phyloP scores from a whole-genome alignment of 768 basidiomycete species.

The Tephrocybe sp. region DNA sequence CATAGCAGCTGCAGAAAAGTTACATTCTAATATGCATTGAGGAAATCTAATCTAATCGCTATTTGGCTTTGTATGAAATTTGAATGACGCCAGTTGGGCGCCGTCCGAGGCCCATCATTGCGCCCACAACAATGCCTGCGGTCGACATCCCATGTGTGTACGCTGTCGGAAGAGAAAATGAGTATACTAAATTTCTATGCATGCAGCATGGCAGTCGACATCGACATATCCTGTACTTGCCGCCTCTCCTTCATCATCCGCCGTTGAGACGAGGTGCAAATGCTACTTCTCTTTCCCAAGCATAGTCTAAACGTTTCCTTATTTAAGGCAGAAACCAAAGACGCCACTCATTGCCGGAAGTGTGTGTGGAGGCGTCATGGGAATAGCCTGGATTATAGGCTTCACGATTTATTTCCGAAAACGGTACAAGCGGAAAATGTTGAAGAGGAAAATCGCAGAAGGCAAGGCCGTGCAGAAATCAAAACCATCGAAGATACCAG shows the following conservation, averaged over 20 bases:
- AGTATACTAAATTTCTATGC: background rate
- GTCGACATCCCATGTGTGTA: slow-evolving; percentile 7
- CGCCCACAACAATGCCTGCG: slow-evolving; percentile 6
- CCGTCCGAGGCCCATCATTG: too few species aligned
- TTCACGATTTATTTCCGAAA: slow-evolving; percentile 59
- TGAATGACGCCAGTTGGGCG: background rate
- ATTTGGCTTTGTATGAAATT: slow-evolving; percentile 11
- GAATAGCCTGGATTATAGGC: slow-evolving; percentile 54
- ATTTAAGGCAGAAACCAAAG: slow-evolving; percentile 49
- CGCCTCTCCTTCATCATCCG: slow-evolving; percentile 7
- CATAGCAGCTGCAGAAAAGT: too few species aligned
- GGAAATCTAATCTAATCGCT: slow-evolving; percentile 13
- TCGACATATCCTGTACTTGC: slow-evolving; percentile 9
- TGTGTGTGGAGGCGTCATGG: slow-evolving; percentile 53
- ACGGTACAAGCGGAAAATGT: slow-evolving; percentile 46
- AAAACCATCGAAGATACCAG: slow-evolving; percentile 36
- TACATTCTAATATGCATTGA: too few species aligned
- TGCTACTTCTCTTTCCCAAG: background rate
- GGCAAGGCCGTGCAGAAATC: slow-evolving; percentile 42
- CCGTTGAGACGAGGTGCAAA: slow-evolving; percentile 11
- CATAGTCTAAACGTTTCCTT: background rate
- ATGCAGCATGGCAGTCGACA: slow-evolving; percentile 1
- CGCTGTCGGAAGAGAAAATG: too few species aligned
- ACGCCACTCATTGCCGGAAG: slow-evolving; percentile 65
- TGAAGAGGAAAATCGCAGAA: slow-evolving; percentile 41